Evolutionary conservation across 1,139 yeast genomes (phyloP), one percentile per base, ranked within the genome.

Genomic region (Spathaspora sp.): DNA sequence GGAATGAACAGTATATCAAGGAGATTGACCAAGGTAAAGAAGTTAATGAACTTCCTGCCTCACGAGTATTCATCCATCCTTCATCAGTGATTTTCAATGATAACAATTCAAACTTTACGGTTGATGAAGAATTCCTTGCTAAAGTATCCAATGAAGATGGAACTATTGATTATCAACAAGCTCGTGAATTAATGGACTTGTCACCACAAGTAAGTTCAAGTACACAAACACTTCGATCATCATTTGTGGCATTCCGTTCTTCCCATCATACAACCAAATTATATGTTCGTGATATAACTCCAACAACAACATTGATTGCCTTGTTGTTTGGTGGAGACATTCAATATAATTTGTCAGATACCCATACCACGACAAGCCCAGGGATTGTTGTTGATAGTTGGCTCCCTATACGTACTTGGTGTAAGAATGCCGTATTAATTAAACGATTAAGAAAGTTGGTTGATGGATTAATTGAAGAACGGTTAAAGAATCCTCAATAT

Each of bases 401-500:
- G 97, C 65, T 87, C 27, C 90, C 96, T 7, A 72, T 93, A 31
- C 73, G 88, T 53, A 88, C 96, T 2, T 90, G 98, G 97, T 88
- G 96, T 53, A 86, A 95, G 56, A 89, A 91, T 58, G 98, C 95
- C 0, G 96, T 93, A 4, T 69, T 91, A 44, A 77, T 90, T 36
- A 87, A 87, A 51, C 80, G 86, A 48, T 67, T 93, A 44, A 72
- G 95, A 53, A 59, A 69, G 16, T 61, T 89, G 41, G 67, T 91
- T 24, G 96, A 90, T 59, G 69, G 76, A 16, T 80, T 86, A 1
- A 78, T 91, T 47, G 86, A 80, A 42, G 76, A 74, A 24, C 81
- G 81, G 41, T 57, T 74, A 20, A 61, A 70, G 1, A 56, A 56
- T 39, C 73, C 73, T 27, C 46, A 47, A 47, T 48, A 48, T 27